Evolutionary conservation across 2,329 filamentous ascomycete genomes (phyloP).

Genomic region (Alternaria sp.): DNA sequence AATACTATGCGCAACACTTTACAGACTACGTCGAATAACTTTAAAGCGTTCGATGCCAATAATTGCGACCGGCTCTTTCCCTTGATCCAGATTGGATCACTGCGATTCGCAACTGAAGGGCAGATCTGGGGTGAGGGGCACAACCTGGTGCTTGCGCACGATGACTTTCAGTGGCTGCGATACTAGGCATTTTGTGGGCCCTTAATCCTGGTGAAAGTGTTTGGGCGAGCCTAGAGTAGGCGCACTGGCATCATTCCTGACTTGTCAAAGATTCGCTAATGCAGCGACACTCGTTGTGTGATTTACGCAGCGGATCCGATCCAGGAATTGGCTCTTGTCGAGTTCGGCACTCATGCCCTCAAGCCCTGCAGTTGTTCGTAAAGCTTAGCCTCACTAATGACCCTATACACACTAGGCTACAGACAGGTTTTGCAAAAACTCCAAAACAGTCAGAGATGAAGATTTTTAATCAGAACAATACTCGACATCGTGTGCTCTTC

Average conservation of each 20-base stretch:
- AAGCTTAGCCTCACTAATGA: not conserved
- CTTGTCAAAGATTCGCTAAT: not conserved
- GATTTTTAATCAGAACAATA: not conserved
- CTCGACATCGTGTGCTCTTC: not conserved
- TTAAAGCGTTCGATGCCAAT: slow-evolving; percentile 37
- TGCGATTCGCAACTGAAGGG: slow-evolving; percentile 40
- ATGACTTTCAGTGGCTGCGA: slow-evolving; percentile 43
- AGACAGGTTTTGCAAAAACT: not conserved
- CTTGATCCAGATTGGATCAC: slow-evolving; percentile 40
- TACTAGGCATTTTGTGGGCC: slow-evolving; percentile 25
- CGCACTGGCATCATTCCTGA: not conserved
- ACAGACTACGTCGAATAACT: slow-evolving; percentile 37
- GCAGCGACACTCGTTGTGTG: not conserved
- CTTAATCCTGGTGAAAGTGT: not conserved
- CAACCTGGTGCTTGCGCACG: slow-evolving; percentile 41
- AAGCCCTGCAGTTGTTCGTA: not conserved
- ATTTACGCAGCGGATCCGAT: not conserved
- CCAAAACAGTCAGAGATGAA: not conserved
- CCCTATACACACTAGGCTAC: not conserved
- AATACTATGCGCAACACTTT: slow-evolving; percentile 40
- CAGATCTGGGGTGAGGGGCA: slow-evolving; percentile 42
- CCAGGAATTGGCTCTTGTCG: not conserved
- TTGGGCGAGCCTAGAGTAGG: not conserved
- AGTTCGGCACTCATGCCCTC: not conserved
- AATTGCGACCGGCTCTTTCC: slow-evolving; percentile 38